Percentiles rank a stretch among this genome's conserved stretches.
Conservation (phyloP, 208 protist species). For the Leptomonas pyrrhocoris region DNA sequence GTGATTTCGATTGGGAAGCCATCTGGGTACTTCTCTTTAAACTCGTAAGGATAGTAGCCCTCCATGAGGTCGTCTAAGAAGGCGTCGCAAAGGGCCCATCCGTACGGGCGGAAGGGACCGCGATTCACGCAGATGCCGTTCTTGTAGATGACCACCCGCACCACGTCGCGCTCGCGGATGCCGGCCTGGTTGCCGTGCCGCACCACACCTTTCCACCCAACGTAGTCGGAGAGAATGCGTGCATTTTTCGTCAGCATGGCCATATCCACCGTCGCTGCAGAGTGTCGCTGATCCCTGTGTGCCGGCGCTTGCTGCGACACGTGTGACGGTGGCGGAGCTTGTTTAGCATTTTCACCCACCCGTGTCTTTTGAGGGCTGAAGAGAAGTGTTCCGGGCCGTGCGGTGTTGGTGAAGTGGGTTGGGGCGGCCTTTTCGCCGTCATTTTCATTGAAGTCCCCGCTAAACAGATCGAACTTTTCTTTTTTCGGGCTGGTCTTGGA, state of each 20-base stretch:
- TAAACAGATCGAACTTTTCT: conserved; percentile 29
- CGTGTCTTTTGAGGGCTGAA: conserved; percentile 24
- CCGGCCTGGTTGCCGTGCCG: conserved; percentile 57
- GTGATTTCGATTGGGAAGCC: conserved; percentile 89
- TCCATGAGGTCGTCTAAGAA: conserved; percentile 91
- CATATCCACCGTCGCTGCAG: conserved; percentile 48
- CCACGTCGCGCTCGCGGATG: conserved; percentile 81
- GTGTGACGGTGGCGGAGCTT: not conserved
- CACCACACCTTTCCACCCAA: conserved; percentile 75
- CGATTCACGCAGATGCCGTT: conserved; percentile 92
- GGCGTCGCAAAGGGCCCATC: conserved; percentile 85
- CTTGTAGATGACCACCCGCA: conserved; percentile 81
- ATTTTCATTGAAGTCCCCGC: conserved; percentile 14
- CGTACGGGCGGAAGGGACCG: conserved; percentile 87
- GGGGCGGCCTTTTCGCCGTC: not conserved
- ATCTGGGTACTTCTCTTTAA: conserved; percentile 92
- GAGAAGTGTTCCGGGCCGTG: conserved; percentile 14
- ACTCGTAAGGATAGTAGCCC: conserved; percentile 95
- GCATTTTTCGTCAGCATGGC: conserved; percentile 71
- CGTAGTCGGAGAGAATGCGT: conserved; percentile 85
- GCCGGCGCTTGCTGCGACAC: not conserved
- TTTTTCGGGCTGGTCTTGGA: not conserved
- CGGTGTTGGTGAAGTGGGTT: conserved; percentile 19
- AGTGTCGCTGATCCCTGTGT: not conserved
- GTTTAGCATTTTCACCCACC: not conserved